phyloP scores from a whole-genome alignment of 2,329 filamentous ascomycete species.

The Paecilomyces variotii region DNA sequence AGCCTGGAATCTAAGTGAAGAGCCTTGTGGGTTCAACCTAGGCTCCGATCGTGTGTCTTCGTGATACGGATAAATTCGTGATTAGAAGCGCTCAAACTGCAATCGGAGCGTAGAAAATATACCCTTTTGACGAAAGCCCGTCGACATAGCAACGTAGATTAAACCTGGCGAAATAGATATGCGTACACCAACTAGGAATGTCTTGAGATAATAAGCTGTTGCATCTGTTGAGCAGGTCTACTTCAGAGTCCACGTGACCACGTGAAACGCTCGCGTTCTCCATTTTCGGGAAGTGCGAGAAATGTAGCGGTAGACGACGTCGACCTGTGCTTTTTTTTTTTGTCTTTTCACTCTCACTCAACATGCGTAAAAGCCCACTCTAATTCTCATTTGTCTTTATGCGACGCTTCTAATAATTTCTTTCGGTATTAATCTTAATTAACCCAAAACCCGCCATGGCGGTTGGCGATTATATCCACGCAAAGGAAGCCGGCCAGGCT shows the following conservation, averaged over 20 bases:
- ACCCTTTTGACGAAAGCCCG: neutral
- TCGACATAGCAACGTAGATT: neutral
- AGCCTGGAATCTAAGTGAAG: neutral
- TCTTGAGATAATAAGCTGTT: neutral
- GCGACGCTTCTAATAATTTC: neutral
- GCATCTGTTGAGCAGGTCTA: neutral
- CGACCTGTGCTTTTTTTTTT: neutral
- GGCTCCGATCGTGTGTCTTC: neutral
- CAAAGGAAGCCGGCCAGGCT: constrained; percentile 25
- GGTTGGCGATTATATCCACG: constrained; percentile 35
- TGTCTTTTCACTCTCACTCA: neutral
- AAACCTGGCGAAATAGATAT: too few relatives aligned
- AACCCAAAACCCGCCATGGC: constrained; percentile 20
- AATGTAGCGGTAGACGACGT: neutral
- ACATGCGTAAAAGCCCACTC: neutral
- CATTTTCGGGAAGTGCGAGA: neutral
- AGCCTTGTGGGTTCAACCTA: neutral
- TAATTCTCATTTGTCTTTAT: neutral
- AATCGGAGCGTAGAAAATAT: neutral
- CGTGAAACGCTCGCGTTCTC: neutral
- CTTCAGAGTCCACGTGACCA: neutral
- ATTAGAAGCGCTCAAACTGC: neutral
- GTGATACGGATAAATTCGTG: neutral
- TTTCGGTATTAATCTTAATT: constrained; percentile 2
- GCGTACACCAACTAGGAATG: neutral